Evolutionary conservation across 768 basidiomycete species (phyloP), one percentile per base, ranked within the genome.

Genomic region (Lactifluus volemus): DNA sequence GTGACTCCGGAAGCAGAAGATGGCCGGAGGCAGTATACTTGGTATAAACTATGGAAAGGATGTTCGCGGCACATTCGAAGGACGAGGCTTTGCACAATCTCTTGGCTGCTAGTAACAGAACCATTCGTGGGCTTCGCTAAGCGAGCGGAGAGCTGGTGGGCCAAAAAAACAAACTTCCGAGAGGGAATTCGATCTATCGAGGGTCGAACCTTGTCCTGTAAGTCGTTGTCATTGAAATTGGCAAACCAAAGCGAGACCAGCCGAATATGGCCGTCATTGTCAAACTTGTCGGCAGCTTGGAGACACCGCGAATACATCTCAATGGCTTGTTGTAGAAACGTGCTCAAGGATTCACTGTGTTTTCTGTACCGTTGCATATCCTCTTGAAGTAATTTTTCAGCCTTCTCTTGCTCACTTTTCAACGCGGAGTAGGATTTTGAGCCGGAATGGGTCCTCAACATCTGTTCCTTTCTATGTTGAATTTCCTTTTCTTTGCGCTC

Each of bases 111-210:
- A 5, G 73, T 60, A 39, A 73, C 39, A 3, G 68, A 51, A 25
- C 70, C 67, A 30, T 70, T 56, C 9, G 70, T 64, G 15, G 76
- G 60, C 48, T 75, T 81, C 12, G 86, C 81, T 34, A 98, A 78
- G 8, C 95, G 83, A n/a, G 96, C 94, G 0, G 93, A 85, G 5
- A 99, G 82, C 73, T 99, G 97, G 73, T 95, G 92, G 10, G 92
- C 85, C 56, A 98, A 79, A 72, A 93, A 92, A 48, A 96, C 80
- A 68, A 98, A 88, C 71, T 98, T 98, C 61, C 83, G 79, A 0
- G 94, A 90, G 0, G 94, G 89, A 42, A 95, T 80, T 2, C 79
- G 76, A 50, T 73, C 72, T 9, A 93, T 70, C 2, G 84, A 80
- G 1, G 65, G 47, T 41, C 75, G 66, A 70, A 86, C 64, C 52